Base-by-base conservation (phyloP, 2,329 filamentous ascomycete species). In the Talaromyces piceae region DNA sequence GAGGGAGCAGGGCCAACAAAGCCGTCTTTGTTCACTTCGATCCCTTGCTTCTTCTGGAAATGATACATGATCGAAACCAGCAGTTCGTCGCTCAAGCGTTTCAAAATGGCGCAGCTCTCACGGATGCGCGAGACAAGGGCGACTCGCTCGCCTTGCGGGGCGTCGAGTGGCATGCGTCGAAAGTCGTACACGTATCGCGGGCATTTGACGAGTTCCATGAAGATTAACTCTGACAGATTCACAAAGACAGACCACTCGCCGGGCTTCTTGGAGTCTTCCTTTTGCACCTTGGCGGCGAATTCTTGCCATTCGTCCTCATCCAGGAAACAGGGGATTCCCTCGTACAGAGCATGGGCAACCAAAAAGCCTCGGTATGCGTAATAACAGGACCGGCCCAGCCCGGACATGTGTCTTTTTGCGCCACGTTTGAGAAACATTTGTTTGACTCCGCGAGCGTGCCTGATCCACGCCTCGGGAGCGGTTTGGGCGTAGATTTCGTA, bases 401-500 rank as follows among this genome's bases (percentile, higher is more conserved):
- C 67, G n/a, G 55, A 50, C n/a, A 62, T 55, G 49, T 68, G 63
- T 23, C 60, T 59, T 23, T 54, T 48, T 13, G 65, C 61, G 4
- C 67, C 67, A 11, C 67, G 67, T 13, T 64, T 58, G 28, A 58
- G 56, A 58, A 71, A 67, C 30, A 70, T 52, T 3, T 62, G 58
- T 18, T 60, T 61, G 12, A 66, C 62, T 13, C 68, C 68, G 0
- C 62, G 59, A 6, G 65, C 64, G 57, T 71, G 68, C n/a, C 60
- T 60, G 4, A 69, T 55, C 67, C 68, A 71, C 4, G 66, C 61
- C 12, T 64, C 56, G 27, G 63, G 58, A n/a, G 61, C 61, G n/a
- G 65, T 68, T 31, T 61, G 65, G 27, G 63, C 59, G 51, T 67
- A 64, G 53, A 68, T 63, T 47, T 71, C 68, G 47, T 67, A 71